Conservation (phyloP, 208 protist species). For the Acanthamoeba lugdunensis region DNA sequence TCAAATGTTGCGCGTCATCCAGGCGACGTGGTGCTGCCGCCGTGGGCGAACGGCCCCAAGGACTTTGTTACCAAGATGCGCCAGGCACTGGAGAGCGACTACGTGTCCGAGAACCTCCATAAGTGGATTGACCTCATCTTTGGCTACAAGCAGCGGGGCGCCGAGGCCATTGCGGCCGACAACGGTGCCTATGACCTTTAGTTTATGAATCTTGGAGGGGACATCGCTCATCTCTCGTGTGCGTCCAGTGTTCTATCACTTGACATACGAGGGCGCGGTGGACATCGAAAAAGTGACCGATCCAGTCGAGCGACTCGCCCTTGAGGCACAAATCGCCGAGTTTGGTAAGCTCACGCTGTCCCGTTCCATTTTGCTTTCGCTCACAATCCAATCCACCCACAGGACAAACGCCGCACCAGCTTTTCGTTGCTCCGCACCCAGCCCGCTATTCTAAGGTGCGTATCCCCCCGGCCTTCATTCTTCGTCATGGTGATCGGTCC, state of each 20-base stretch:
- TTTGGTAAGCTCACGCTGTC: slow-evolving; percentile 96
- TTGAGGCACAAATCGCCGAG: slow-evolving; percentile 95
- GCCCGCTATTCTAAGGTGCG: slow-evolving; percentile 43
- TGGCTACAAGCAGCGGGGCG: slow-evolving; percentile 92
- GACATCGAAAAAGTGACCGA: slow-evolving; percentile 89
- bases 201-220: not conserved
- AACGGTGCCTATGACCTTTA: slow-evolving; percentile 86
- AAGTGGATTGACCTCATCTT: slow-evolving; percentile 98
- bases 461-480: not conserved
- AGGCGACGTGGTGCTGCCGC: slow-evolving; percentile 93
- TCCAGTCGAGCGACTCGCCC: slow-evolving; percentile 88
- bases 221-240: not conserved
- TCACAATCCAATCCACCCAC: not conserved
- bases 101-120: slow-evolving; percentile 93
- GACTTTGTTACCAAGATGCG: slow-evolving; percentile 93
- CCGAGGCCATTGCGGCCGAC: slow-evolving; percentile 88
- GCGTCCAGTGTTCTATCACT: slow-evolving; percentile 92
- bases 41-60: slow-evolving; percentile 92
- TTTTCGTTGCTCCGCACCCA: slow-evolving; percentile 29
- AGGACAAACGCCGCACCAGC: slow-evolving; percentile 74
- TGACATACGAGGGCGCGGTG: slow-evolving; percentile 96
- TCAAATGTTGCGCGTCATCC: not conserved
- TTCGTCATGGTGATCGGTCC: not conserved
- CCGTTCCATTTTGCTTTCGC: slow-evolving; percentile 94
- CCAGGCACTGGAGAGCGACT: slow-evolving; percentile 93